Conservation (phyloP, 768 basidiomycete genomes). For the Lyophyllum shimeji region DNA sequence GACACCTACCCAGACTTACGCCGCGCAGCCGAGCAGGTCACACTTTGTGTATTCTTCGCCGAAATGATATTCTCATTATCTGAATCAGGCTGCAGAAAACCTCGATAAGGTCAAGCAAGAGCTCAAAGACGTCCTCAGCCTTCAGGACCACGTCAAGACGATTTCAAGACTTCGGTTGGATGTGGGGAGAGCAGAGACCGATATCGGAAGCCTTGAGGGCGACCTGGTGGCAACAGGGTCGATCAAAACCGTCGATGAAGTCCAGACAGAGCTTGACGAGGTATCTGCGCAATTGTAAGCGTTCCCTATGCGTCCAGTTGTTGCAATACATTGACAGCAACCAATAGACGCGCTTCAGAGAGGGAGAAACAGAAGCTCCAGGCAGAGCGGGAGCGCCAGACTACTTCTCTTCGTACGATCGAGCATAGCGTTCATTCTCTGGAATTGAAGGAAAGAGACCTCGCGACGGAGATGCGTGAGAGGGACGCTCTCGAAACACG, state of each 20-base stretch:
- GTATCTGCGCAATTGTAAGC: conserved; percentile 67
- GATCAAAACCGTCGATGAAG: conserved; percentile 80
- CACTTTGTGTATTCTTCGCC: conserved; percentile 13
- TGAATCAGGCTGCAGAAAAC: conserved; percentile 48
- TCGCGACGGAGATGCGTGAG: conserved; percentile 58
- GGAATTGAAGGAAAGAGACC: conserved; percentile 59
- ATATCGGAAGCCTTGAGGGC: conserved; percentile 63
- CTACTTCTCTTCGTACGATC: conserved; percentile 45
- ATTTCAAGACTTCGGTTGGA: conserved; percentile 62
- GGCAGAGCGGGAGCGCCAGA: conserved; percentile 64
- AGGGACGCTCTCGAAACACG: conserved; percentile 55
- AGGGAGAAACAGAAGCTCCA: conserved; percentile 57
- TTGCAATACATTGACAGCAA: not conserved
- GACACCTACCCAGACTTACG: conserved; percentile 51
- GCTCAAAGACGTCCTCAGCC: conserved; percentile 53
- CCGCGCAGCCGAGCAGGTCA: conserved; percentile 61
- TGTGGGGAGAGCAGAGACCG: conserved; percentile 55
- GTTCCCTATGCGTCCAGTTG: not conserved
- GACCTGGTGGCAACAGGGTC: conserved; percentile 74
- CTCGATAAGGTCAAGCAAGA: conserved; percentile 56
- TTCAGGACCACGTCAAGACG: conserved; percentile 63
- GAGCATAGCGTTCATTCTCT: conserved; percentile 64
- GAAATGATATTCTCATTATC: conserved; percentile 1
- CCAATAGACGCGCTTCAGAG: conserved; percentile 59
- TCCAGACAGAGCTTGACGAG: conserved; percentile 73